Conservation (phyloP, 176 grass and related monocot species). For the Triticum aestivum region IWGSC_CS_RefSeq_v2.1 NC_057814.1:439403205-439403704, state of each 20-base stretch:
- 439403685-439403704: background rate
- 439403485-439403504: conserved; percentile 16
- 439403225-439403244: conserved; percentile 81
- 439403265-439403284: conserved; percentile 54
- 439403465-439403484: background rate
- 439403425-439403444: conserved; percentile 7
- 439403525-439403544: background rate
- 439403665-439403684: background rate
- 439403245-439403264: conserved; percentile 78
- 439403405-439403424: conserved; percentile 75
- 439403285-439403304: conserved; percentile 45
- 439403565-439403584: background rate
- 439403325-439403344: conserved; percentile 64
- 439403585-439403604: background rate
- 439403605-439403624: background rate
- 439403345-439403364: conserved; percentile 64
- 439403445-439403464: background rate
- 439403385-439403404: conserved; percentile 70
- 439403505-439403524: conserved; percentile 13
- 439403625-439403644: background rate
- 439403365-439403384: conserved; percentile 72
- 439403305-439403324: conserved; percentile 74
- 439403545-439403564: background rate
- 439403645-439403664: background rate
- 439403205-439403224: conserved; percentile 91